phyloP scores from a whole-genome alignment of 345 rosid genomes.

The Toxicodendron radicans region DNA sequence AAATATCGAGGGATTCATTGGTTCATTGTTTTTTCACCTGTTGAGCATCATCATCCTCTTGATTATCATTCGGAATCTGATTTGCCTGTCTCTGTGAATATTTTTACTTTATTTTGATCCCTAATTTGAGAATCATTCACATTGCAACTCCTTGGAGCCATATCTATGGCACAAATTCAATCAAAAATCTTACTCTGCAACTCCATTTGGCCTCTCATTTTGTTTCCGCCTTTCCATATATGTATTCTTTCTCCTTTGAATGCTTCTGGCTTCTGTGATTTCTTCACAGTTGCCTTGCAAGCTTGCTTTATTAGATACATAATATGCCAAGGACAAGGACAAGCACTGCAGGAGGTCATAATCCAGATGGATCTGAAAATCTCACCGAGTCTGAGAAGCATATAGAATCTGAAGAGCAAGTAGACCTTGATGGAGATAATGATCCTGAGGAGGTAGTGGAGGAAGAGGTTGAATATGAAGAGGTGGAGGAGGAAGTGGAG shows the following conservation, averaged over 20 bases:
- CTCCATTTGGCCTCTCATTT: constrained; percentile 78
- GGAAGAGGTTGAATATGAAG: constrained; percentile 84
- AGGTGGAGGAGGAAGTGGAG: constrained; percentile 72
- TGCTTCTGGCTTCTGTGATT: constrained; percentile 89
- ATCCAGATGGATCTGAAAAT: constrained; percentile 36
- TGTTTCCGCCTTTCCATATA: constrained; percentile 69
- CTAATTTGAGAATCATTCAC: constrained; percentile 30
- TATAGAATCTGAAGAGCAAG: constrained; percentile 62
- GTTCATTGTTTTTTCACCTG: constrained; percentile 44
- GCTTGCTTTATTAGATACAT: constrained; percentile 68
- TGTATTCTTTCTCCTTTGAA: constrained; percentile 68
- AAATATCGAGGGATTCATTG: constrained; percentile 33
- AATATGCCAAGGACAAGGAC: constrained; percentile 79
- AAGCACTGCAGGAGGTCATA: constrained; percentile 48
- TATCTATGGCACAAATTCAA: constrained; percentile 45
- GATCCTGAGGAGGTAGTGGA: constrained; percentile 69
- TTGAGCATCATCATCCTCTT: constrained; percentile 53
- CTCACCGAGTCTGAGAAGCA: constrained; percentile 44
- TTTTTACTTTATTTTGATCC: constrained; percentile 30
- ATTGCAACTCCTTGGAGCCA: constrained; percentile 30
- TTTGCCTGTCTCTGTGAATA: constrained; percentile 37
- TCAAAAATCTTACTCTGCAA: constrained; percentile 59
- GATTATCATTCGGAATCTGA: constrained; percentile 39
- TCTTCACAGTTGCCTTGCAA: constrained; percentile 81
- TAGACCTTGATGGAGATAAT: constrained; percentile 69